phyloP scores from a whole-genome alignment of 2,329 filamentous ascomycete species.

The Pleomassaria siparia region DNA sequence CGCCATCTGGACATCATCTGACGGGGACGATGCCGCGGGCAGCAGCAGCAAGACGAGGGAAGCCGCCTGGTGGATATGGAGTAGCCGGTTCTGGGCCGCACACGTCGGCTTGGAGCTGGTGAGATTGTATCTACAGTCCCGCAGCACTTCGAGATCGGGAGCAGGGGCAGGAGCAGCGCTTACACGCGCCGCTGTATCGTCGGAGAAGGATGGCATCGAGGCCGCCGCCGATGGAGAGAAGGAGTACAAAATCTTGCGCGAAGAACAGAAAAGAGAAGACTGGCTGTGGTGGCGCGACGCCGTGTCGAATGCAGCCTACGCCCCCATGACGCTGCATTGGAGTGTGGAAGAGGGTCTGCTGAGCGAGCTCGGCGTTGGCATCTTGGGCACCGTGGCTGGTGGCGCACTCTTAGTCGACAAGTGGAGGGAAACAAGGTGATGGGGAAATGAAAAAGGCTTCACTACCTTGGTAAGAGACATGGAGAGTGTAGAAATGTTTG shows the following conservation, averaged over 20 bases:
- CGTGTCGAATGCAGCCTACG: slow-evolving; percentile 71
- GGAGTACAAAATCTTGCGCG: slow-evolving; percentile 48
- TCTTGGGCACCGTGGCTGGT: slow-evolving; percentile 57
- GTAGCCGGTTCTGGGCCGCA: slow-evolving; percentile 75
- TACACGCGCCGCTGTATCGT: too few relatives aligned
- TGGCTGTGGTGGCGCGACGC: slow-evolving; percentile 66
- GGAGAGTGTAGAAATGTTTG: too few relatives aligned
- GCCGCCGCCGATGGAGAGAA: slow-evolving; percentile 47
- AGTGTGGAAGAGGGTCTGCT: slow-evolving; percentile 68
- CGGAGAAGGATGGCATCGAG: slow-evolving; percentile 16
- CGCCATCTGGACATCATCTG: slow-evolving; percentile 60
- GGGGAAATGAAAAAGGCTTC: too few relatives aligned
- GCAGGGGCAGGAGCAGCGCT: neutral
- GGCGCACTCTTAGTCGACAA: slow-evolving; percentile 48
- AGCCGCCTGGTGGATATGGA: slow-evolving; percentile 67
- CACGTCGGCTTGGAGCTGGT: slow-evolving; percentile 77
- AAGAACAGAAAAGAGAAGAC: slow-evolving; percentile 31
- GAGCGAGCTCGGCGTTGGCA: slow-evolving; percentile 59
- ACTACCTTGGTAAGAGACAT: too few relatives aligned
- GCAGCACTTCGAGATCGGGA: neutral
- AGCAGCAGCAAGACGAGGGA: slow-evolving; percentile 53
- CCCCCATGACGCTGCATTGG: slow-evolving; percentile 84
- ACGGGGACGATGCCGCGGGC: too few relatives aligned
- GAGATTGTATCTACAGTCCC: slow-evolving; percentile 50
- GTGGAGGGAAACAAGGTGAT: slow-evolving; percentile 46